A percentile compares a stretch with the other conserved stretches of the same genome.
Conservation (phyloP, 2,329 filamentous ascomycete genomes). For the Ambrosiella cleistominuta region DNA sequence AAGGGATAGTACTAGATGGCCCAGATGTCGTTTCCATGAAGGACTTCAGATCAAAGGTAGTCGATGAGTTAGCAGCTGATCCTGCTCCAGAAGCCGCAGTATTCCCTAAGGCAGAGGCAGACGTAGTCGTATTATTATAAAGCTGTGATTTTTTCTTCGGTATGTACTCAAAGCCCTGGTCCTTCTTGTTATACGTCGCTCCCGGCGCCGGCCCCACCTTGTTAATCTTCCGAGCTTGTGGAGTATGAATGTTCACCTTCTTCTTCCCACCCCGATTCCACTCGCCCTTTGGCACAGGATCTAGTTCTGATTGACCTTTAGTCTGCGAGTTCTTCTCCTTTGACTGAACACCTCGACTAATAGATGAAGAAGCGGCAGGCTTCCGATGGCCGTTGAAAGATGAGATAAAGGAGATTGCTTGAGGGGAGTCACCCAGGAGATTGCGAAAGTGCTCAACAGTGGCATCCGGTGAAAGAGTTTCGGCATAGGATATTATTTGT, state of each 20-base stretch:
- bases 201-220: constrained; percentile 47
- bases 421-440: constrained; percentile 70
- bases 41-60: not conserved
- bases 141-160: constrained; percentile 18
- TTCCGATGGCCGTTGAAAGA: constrained; percentile 55
- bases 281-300: constrained; percentile 31
- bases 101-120: not conserved
- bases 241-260: constrained; percentile 44
- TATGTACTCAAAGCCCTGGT: constrained; percentile 56
- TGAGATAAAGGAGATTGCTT: constrained; percentile 58
- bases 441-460: constrained; percentile 75
- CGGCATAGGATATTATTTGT: constrained; percentile 69
- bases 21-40: constrained; percentile 6
- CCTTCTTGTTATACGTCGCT: constrained; percentile 56
- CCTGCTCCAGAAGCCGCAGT: not conserved
- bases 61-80: not conserved
- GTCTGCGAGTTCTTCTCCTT: not conserved
- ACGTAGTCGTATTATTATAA: too few relatives aligned
- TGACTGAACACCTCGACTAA: constrained; percentile 15
- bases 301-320: constrained; percentile 15
- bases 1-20: constrained; percentile 8
- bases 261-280: constrained; percentile 36
- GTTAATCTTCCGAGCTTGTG: constrained; percentile 43
- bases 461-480: constrained; percentile 56
- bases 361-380: constrained; percentile 18